Evolutionary conservation across 305 asterid species (phyloP).

Genomic region (Ilex paraguariensis): DNA sequence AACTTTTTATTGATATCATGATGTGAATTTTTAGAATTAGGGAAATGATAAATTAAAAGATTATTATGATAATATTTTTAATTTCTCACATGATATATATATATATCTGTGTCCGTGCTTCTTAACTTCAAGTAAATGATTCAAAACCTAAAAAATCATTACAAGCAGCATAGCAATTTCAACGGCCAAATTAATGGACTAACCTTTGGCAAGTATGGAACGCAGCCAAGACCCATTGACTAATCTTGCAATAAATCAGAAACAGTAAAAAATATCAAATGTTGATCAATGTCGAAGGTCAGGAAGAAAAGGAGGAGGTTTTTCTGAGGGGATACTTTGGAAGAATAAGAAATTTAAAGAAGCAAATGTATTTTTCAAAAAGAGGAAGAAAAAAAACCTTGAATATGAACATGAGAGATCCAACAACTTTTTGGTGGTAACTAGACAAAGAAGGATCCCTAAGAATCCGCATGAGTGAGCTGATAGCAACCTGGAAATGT

Average conservation of each 20-base stretch:
- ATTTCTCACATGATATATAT: no score
- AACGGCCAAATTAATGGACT: conserved; percentile 27
- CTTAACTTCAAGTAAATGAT: no score
- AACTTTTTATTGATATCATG: no score
- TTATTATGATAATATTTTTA: no score
- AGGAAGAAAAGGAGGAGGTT: no score
- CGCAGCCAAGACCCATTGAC: conserved; percentile 98
- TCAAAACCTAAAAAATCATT: background rate
- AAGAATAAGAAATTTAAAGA: no score
- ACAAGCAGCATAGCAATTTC: background rate
- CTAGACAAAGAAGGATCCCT: conserved; percentile 97
- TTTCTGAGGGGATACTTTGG: no score
- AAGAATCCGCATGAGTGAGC: conserved; percentile 94
- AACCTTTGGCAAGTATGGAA: conserved; percentile 98
- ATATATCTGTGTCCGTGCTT: no score
- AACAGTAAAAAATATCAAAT: conserved; percentile 16
- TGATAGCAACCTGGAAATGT: conserved; percentile 81
- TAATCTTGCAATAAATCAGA: conserved; percentile 42
- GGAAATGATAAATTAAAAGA: no score
- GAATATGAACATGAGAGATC: conserved; percentile 95
- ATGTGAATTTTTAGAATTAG: no score
- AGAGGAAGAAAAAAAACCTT: conserved; percentile 48
- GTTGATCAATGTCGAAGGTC: background rate
- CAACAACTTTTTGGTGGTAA: conserved; percentile 95
- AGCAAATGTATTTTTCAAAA: no score